Evolutionary conservation across 2,329 filamentous ascomycete genomes (phyloP), one percentile per base, ranked within the genome.

Genomic region (Nakataea oryzae): DNA sequence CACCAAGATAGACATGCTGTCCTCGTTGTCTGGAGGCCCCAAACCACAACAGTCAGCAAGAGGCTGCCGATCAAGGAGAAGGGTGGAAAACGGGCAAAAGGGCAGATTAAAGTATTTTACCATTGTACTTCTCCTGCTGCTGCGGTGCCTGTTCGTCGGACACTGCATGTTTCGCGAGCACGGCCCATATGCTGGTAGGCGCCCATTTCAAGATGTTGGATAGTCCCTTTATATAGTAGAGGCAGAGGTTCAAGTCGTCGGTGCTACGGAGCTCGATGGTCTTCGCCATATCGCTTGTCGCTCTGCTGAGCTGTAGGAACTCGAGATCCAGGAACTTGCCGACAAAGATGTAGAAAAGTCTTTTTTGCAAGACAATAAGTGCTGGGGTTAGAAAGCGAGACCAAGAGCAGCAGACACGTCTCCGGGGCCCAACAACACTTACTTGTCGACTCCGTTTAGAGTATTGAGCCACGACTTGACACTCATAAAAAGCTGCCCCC

Each of bases 401-500:
- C n/a, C n/a, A n/a, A n/a, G n/a, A n/a, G n/a, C n/a, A 34, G 32
- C n/a, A 21, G 41, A 7, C 2, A 50, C 17, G 6, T n/a, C n/a
- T n/a, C 41, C 17, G 21, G 17, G 41, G 17, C 3, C 21, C 5
- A 21, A n/a, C 3, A n/a, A 12, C 56, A 72, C 77, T 69, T 74
- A 86, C 85, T 84, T 85, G 66, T 88, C 85, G 65, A 86, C 80
- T 3, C 85, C 84, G 62, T 84, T 73, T 68, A 86, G 79, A 62
- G 72, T 86, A 67, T 89, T 88, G 3, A 97, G 79, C 93, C 93
- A 97, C 59, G 84, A 86, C 68, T 88, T 88, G 54, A 91, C 85
- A 29, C 89, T 88, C 74, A 91, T 88, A 65, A 88, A 91, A 17
- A 89, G 77, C 67, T 93, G 89, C 2, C 86, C 88, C 26, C 84